These are phyloP conservation scores for Salix arbutifolia DNA, from an alignment of 345 rosid species.

Conservation along the genomic window DNA sequence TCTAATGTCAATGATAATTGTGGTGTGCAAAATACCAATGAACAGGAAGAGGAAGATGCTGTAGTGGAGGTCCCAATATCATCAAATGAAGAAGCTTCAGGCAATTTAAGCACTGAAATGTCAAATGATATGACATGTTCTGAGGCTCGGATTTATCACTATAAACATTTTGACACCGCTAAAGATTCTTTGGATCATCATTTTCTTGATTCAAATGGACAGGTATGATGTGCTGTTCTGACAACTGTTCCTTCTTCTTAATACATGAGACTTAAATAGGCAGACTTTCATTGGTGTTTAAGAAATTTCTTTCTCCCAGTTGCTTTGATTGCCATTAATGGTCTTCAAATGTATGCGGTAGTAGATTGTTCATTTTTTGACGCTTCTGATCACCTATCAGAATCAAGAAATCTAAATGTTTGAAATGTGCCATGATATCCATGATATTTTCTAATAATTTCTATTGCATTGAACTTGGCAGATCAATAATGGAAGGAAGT, in stretches of 20 bases:
- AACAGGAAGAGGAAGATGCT: constrained; percentile 28
- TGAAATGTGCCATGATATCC: background rate
- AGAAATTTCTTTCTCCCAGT: background rate
- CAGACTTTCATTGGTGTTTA: background rate
- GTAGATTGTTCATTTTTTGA: background rate
- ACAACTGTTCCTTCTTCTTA: background rate
- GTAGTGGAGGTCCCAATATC: constrained; percentile 25
- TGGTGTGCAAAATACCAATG: constrained; percentile 31
- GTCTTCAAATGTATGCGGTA: background rate
- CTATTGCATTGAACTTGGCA: constrained; percentile 30
- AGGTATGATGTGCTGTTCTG: constrained; percentile 37
- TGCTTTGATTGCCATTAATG: background rate
- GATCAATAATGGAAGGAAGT: constrained; percentile 71
- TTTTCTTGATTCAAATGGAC: constrained; percentile 57
- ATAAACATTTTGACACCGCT: constrained; percentile 68
- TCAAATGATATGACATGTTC: constrained; percentile 29
- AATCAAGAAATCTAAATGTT: background rate
- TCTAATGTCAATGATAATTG: constrained; percentile 30
- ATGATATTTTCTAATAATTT: background rate
- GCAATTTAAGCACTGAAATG: constrained; percentile 33
- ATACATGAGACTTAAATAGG: background rate
- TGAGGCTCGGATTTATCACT: constrained; percentile 35
- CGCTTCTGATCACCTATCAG: background rate
- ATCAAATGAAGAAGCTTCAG: constrained; percentile 30
- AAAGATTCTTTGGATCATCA: constrained; percentile 83